Evolutionary conservation across 2,329 filamentous ascomycete species (phyloP).

Genomic region (Penicillium sp.): DNA sequence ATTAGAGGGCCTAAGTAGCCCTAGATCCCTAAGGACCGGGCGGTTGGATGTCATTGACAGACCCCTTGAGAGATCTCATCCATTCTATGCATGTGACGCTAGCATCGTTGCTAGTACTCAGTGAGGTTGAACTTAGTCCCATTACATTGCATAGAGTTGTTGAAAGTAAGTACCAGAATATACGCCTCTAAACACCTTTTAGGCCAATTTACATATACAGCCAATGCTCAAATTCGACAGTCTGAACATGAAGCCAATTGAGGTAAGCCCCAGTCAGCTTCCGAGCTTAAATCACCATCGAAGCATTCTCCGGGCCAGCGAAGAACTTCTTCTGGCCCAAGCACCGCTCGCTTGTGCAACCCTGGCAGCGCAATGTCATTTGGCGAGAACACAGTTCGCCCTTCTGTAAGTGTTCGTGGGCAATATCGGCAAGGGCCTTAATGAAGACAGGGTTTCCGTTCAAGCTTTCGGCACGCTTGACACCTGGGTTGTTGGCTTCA

Average conservation of each 20-base stretch:
- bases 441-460: constrained; percentile 93
- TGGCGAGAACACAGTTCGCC: constrained; percentile 72
- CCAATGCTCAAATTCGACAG: not conserved
- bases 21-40: too few species aligned
- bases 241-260: not conserved
- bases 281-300: constrained; percentile 30
- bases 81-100: too few species aligned
- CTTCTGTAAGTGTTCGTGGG: constrained; percentile 70
- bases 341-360: constrained; percentile 86
- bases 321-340: constrained; percentile 68
- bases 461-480: constrained; percentile 87
- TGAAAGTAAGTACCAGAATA: constrained; percentile 3
- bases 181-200: constrained; percentile 4
- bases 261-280: not conserved
- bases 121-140: too few species aligned
- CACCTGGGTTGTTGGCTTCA: constrained; percentile 68
- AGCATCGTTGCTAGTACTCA: too few species aligned
- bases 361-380: constrained; percentile 87
- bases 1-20: too few species aligned
- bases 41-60: too few species aligned
- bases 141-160: not conserved
- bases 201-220: constrained; percentile 7
- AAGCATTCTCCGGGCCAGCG: constrained; percentile 40
- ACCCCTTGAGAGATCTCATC: too few species aligned
- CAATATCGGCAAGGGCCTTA: constrained; percentile 79